Evolutionary conservation across 2,329 filamentous ascomycete genomes (phyloP).

Genomic region (Microthyrium microscopicum): DNA sequence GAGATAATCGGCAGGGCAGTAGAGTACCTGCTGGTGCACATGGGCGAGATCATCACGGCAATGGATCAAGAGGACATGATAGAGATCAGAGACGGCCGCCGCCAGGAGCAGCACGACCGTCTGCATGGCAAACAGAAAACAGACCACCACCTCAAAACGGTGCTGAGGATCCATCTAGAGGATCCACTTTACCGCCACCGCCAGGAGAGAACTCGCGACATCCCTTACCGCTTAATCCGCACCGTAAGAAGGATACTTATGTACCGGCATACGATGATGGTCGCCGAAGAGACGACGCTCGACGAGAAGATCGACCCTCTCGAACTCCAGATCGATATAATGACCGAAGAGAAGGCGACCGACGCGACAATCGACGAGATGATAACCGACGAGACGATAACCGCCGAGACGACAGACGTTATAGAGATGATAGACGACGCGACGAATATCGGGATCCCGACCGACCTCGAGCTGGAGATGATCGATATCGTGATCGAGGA

Average conservation of each 20-base stretch:
- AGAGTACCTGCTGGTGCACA: conserved; percentile 4
- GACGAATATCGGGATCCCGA: background rate
- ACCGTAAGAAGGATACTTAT: conserved; percentile 1
- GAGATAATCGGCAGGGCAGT: background rate
- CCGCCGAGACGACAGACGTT: conserved; percentile 10
- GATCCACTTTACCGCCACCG: background rate
- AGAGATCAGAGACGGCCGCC: conserved; percentile 12
- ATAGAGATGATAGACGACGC: background rate
- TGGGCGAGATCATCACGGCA: conserved; percentile 10
- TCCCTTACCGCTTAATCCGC: background rate
- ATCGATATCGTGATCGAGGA: conserved; percentile 2
- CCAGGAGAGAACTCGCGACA: background rate
- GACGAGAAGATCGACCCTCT: conserved; percentile 7
- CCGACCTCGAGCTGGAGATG: conserved; percentile 5
- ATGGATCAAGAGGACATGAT: conserved; percentile 10
- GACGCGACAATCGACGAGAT: conserved; percentile 8
- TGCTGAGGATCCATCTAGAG: background rate
- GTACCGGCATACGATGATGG: conserved; percentile 5
- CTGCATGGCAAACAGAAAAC: conserved; percentile 7
- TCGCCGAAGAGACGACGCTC: conserved; percentile 1
- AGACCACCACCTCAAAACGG: conserved; percentile 11
- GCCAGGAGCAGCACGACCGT: conserved; percentile 6
- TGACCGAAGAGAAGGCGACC: conserved; percentile 10
- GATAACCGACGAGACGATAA: conserved; percentile 12
- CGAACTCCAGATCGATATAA: too few species aligned